Evolutionary conservation across 176 grass and related monocot species (phyloP), one percentile per base, ranked within the genome.

Genomic region (Bolboschoenus planiculmis): DNA sequence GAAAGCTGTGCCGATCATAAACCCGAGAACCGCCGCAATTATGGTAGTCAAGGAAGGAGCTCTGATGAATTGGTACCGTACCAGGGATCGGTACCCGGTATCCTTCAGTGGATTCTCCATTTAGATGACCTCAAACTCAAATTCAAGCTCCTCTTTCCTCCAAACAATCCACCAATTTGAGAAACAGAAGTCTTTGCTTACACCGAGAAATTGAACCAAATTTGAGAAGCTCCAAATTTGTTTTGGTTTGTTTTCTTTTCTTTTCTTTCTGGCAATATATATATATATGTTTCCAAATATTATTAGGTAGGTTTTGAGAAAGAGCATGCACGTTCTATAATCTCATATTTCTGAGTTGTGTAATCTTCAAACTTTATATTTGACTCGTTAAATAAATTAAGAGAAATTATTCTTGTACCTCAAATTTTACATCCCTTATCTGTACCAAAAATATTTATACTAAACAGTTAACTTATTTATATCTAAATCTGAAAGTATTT

Each of bases 1-100:
- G 29, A 81, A 64, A 2, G 75, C 59, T 61, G 79, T 77, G 37
- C 88, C 88, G 16, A 86, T 26, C 40, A 87, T 55, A 84, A 90
- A 90, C 14, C 85, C 88, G 42, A 84, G 16, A 43, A 84, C 20
- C 9, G 33, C 76, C 55, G 85, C 85, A 42, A 46, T 34, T 42
- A 84, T 31, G 42, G 75, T 87, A 20, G 81, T 65, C 31, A 86
- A 23, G 30, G 47, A 61, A 5, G 83, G 7, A 60, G n/a, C 72
- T 40, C 53, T 84, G 40, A 3, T 84, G 21, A 46, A 59, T 5
- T 36, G 11, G 2, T 15, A 16, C 44, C 44, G 26, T 50, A 76
- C 24, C 24, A 7, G 5, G 72, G 44, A 50, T 11, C 3, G 31
- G 10, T 21, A 68, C n/a, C 39, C 67, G 0, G 44, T 18, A 51